A percentile compares a stretch with the other conserved stretches of the same genome.
Conservation (phyloP, 495 filamentous ascomycete species). For the Aspergillus panamensis region DNA sequence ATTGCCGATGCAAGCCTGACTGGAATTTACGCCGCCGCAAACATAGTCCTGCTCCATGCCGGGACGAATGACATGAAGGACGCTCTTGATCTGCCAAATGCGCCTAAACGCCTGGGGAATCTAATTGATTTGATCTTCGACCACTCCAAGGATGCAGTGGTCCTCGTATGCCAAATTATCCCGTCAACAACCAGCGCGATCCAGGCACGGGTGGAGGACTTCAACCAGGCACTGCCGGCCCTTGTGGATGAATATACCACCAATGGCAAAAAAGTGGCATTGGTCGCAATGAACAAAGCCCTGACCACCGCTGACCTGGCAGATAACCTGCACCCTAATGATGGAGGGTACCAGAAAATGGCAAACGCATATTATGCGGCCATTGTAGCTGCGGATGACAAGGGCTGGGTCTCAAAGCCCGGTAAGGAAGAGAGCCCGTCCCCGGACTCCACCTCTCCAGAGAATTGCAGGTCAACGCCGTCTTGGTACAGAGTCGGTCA, state of each 20-base stretch:
- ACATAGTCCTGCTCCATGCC: background rate
- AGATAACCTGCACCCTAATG: slow-evolving; percentile 2
- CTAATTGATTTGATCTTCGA: background rate
- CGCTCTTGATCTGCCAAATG: background rate
- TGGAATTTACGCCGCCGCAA: background rate
- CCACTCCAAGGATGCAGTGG: background rate
- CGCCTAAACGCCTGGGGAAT: background rate
- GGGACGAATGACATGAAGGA: background rate
- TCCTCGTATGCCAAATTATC: background rate
- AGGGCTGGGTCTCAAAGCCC: background rate
- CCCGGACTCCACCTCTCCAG: background rate
- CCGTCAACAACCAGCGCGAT: background rate
- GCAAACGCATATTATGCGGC: background rate
- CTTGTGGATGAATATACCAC: background rate
- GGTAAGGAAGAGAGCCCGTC: background rate
- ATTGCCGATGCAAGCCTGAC: background rate
- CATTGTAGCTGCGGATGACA: background rate
- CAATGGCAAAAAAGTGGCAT: background rate
- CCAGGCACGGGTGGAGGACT: background rate
- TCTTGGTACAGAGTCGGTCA: background rate
- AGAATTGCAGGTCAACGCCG: background rate
- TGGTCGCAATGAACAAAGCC: background rate
- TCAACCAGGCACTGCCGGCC: background rate
- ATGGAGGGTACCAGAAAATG: background rate
- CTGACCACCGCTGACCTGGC: background rate